A percentile compares a stretch with the other conserved stretches of the same genome.
These are phyloP conservation scores for Symbiodinium pilosum DNA, from an alignment of 73 alveolate genomes.

Conservation along the genomic window DNA sequence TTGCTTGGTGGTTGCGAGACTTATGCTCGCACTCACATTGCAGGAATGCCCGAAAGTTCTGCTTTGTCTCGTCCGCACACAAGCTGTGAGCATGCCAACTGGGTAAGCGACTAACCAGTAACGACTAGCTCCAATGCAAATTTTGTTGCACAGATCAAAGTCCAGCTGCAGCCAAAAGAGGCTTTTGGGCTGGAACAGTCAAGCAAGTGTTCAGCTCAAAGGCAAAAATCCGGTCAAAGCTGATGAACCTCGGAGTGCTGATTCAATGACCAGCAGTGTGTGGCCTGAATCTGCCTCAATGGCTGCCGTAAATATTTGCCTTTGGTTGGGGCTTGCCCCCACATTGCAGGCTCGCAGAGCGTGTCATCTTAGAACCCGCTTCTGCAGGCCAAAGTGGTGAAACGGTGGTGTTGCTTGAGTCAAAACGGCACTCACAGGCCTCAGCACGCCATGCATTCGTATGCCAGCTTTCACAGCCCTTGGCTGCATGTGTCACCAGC, in stretches of 20 bases:
- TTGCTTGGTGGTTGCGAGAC: neutral
- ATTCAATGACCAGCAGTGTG: neutral
- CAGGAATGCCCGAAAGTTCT: neutral
- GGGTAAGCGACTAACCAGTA: neutral
- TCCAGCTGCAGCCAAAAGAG: neutral
- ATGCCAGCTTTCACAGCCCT: neutral
- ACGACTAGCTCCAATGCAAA: neutral
- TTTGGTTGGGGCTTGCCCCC: neutral
- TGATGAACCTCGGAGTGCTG: no score
- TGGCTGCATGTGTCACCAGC: neutral
- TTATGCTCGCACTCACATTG: neutral
- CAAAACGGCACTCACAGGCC: no score
- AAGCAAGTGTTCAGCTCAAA: neutral
- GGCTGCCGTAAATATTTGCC: neutral
- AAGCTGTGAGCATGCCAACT: neutral
- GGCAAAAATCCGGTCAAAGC: neutral
- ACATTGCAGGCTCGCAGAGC: neutral
- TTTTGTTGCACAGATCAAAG: neutral
- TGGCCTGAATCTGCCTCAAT: neutral
- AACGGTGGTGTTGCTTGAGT: neutral
- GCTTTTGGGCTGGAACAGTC: neutral
- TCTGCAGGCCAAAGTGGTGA: constrained; percentile 8
- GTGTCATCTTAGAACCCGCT: neutral
- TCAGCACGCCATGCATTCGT: no score
- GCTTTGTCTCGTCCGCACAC: neutral